Conservation (phyloP, 257 asterid species). For the Plantago elongata region DNA sequence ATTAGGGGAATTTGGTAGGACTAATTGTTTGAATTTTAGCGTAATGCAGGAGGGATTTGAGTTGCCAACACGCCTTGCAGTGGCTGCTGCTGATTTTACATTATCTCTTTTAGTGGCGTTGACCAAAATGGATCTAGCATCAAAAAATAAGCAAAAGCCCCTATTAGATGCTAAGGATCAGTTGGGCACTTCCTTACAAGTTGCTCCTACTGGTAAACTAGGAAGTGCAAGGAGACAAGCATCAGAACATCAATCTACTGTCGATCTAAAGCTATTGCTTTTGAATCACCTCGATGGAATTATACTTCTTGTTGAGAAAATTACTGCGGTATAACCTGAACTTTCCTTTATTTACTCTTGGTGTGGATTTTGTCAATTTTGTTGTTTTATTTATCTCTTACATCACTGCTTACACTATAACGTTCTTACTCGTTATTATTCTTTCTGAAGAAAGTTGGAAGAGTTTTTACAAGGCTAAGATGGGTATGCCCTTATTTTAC, state of each 20-base stretch:
- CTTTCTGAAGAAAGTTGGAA: neutral
- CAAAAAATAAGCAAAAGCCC: slow-evolving; percentile 41
- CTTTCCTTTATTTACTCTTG: slow-evolving; percentile 18
- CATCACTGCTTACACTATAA: neutral
- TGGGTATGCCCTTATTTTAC: too few relatives aligned
- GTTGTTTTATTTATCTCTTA: slow-evolving; percentile 1
- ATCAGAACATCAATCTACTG: slow-evolving; percentile 31
- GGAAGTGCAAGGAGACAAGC: slow-evolving; percentile 31
- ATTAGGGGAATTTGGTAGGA: neutral
- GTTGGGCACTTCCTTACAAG: slow-evolving; percentile 29
- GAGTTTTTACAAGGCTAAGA: too few relatives aligned
- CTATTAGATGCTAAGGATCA: slow-evolving; percentile 29
- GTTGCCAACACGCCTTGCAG: slow-evolving; percentile 91
- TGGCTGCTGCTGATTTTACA: slow-evolving; percentile 82
- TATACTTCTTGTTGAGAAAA: slow-evolving; percentile 61
- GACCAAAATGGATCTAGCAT: slow-evolving; percentile 39
- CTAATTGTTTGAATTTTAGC: slow-evolving; percentile 46
- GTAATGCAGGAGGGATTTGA: slow-evolving; percentile 70
- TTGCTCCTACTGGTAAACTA: slow-evolving; percentile 31
- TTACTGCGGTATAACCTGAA: slow-evolving; percentile 54
- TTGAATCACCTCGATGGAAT: slow-evolving; percentile 68
- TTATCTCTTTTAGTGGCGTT: slow-evolving; percentile 68
- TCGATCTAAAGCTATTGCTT: slow-evolving; percentile 63
- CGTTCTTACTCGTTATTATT: neutral
- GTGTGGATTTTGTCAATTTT: slow-evolving; percentile 11